Evolutionary conservation across 805 yeast species (phyloP).

Genomic region (Yarrowia hollandica): DNA sequence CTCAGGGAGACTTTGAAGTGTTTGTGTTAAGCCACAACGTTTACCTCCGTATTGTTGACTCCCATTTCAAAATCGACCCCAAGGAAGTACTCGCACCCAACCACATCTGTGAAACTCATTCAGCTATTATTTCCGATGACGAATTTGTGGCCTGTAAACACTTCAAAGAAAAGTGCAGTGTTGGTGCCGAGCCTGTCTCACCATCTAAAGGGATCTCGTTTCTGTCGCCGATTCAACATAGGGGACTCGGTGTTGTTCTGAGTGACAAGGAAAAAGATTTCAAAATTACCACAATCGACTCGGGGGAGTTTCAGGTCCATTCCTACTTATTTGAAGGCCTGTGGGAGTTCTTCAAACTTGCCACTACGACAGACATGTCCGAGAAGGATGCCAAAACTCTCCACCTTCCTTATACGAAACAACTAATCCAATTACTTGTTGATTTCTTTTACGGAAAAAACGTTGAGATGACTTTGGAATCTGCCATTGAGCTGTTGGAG

Average conservation of each 20-base stretch:
- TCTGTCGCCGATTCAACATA: neutral
- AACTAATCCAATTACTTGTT: neutral
- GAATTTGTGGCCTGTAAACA: neutral
- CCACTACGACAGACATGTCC: neutral
- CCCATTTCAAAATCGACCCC: neutral
- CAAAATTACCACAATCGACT: neutral
- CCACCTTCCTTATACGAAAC: neutral
- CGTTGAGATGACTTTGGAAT: neutral
- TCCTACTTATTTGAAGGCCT: neutral
- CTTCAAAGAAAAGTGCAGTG: neutral
- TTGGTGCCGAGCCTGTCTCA: too few relatives aligned
- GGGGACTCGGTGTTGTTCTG: neutral
- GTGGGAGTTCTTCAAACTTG: neutral
- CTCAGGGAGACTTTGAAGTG: neutral
- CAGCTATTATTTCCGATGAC: neutral
- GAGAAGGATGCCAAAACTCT: neutral
- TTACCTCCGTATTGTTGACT: neutral
- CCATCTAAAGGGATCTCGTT: neutral
- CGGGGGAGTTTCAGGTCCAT: neutral
- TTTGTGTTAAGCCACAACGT: neutral
- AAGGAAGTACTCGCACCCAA: neutral
- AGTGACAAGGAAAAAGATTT: neutral
- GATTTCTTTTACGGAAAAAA: neutral
- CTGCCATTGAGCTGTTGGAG: neutral
- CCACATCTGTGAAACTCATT: neutral